Evolutionary conservation across 306 rosid species (phyloP), one percentile per base, ranked within the genome.

Genomic region (Quillaja saponaria): DNA sequence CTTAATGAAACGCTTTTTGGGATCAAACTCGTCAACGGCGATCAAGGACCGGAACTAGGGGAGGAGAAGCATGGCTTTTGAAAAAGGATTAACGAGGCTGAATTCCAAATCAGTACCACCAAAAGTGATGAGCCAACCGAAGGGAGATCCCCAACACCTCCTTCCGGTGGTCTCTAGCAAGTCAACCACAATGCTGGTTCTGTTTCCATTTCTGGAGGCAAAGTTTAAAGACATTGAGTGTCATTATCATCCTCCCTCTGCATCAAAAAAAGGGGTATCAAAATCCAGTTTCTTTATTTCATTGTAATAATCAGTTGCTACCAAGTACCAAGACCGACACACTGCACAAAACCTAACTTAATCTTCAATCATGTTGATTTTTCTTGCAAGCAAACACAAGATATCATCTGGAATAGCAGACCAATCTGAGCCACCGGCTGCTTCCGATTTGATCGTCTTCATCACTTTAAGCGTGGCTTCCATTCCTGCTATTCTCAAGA

Each of bases 371-470:
- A n/a, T n/a, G 49, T 44, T 14, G 49, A n/a, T 17, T 44, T 11
- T 10, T 14, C 14, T 44, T 44, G 49, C 49, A 44, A 44, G 7
- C 13, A 13, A 17, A 14, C 49, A 12, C 17, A 44, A 44, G 49
- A 44, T 14, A 44, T 44, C 49, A 44, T 12, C 17, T 10, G 49
- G 49, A 44, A 44, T 44, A 44, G 49, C 13, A 44, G 49, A 44
- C 49, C 49, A 44, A 44, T 44, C 49, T 4, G 49, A 17, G 49
- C n/a, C n/a, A n/a, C n/a, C n/a, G n/a, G n/a, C n/a, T n/a, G n/a
- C n/a, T n/a, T n/a, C n/a, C n/a, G n/a, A n/a, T n/a, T n/a, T n/a
- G n/a, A n/a, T n/a, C n/a, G n/a, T n/a, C n/a, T n/a, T n/a, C n/a
- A n/a, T n/a, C n/a, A n/a, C n/a, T n/a, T n/a, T n/a, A n/a, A n/a